Evolutionary conservation across 1,139 yeast genomes (phyloP).

Genomic region (Diutina ranongensis): DNA sequence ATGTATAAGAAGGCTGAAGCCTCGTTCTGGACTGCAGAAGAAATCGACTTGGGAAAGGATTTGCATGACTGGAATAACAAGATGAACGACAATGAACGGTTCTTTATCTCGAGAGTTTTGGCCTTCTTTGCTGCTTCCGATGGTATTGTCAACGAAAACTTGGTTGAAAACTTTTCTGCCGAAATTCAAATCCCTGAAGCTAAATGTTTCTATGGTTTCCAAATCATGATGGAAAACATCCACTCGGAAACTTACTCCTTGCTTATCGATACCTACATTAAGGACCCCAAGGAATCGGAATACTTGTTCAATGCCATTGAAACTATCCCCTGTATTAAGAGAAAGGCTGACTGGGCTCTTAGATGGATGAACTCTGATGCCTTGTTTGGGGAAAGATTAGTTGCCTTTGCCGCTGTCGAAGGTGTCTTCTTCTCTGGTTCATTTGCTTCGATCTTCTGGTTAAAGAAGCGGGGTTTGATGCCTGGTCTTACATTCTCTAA

Average conservation of each 20-base stretch:
- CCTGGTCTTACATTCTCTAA: constrained; percentile 97
- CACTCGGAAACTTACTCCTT: constrained; percentile 96
- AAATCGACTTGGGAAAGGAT: constrained; percentile 91
- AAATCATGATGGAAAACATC: constrained; percentile 98
- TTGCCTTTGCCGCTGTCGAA: constrained; percentile 98
- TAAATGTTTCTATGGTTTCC: constrained; percentile 97
- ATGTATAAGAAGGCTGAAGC: constrained; percentile 99
- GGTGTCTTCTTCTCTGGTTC: constrained; percentile 98
- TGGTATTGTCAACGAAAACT: constrained; percentile 94
- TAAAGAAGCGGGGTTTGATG: constrained; percentile 95
- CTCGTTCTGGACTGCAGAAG: constrained; percentile 99
- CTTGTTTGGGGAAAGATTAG: constrained; percentile 86
- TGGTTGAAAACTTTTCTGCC: constrained; percentile 93
- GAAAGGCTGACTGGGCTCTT: constrained; percentile 97
- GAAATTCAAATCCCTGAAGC: constrained; percentile 98
- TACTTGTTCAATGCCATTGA: constrained; percentile 89
- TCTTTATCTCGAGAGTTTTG: constrained; percentile 77
- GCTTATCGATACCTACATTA: constrained; percentile 86
- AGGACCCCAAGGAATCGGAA: constrained; percentile 86
- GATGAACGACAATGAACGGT: constrained; percentile 82
- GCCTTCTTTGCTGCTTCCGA: constrained; percentile 99
- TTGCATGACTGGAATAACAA: constrained; percentile 78
- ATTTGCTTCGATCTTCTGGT: constrained; percentile 96
- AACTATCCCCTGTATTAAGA: constrained; percentile 84
- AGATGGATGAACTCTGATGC: constrained; percentile 93